A percentile compares a stretch with the other conserved stretches of the same genome.
phyloP scores from a whole-genome alignment of 345 rosid genomes.

The Murraya koenigii region DNA sequence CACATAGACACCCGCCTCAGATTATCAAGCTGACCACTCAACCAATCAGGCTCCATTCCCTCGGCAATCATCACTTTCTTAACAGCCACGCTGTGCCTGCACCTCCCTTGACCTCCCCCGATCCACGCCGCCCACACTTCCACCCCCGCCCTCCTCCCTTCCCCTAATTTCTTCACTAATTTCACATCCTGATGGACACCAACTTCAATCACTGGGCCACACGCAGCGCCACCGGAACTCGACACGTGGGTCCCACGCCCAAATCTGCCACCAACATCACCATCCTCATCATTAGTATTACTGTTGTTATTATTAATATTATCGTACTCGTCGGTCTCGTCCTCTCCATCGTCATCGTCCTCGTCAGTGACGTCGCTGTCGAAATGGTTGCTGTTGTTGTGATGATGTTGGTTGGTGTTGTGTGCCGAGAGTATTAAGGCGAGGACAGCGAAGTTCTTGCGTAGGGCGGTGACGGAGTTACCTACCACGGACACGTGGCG shows the following conservation, averaged over 20 bases:
- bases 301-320: conserved; percentile 28
- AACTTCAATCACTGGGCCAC: conserved; percentile 79
- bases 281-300: conserved; percentile 11
- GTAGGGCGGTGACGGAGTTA: conserved; percentile 80
- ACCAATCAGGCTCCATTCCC: conserved; percentile 77
- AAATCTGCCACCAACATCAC: conserved; percentile 33
- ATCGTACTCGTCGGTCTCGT: conserved; percentile 6
- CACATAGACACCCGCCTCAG: conserved; percentile 78
- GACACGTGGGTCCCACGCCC: conserved; percentile 56
- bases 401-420: conserved; percentile 8
- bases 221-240: conserved; percentile 46
- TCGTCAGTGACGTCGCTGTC: conserved; percentile 77
- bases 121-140: conserved; percentile 78
- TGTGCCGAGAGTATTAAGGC: conserved; percentile 57
- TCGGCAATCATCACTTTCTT: conserved; percentile 68
- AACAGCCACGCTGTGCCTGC: conserved; percentile 67
- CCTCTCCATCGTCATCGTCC: conserved; percentile 47
- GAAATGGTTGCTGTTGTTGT: conserved; percentile 25
- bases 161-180: conserved; percentile 61
- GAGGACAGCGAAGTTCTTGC: conserved; percentile 84
- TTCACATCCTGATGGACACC: conserved; percentile 69
- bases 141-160: conserved; percentile 59
- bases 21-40: conserved; percentile 73
- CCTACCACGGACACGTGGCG: conserved; percentile 90
- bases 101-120: conserved; percentile 44